phyloP scores from a whole-genome alignment of 139 green algal species.

The Marvania coccoides region DNA sequence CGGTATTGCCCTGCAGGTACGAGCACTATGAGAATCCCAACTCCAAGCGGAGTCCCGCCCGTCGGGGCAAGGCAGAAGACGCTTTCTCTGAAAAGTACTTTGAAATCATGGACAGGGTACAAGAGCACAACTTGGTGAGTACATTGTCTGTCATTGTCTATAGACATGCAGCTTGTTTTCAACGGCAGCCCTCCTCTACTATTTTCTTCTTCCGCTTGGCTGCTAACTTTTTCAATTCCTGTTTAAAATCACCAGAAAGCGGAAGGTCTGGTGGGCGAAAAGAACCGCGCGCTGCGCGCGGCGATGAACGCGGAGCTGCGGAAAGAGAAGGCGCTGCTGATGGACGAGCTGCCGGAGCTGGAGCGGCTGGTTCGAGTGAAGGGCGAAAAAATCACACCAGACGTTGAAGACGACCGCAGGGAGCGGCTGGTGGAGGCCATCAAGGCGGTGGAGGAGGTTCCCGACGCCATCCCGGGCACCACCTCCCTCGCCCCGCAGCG shows the following conservation, averaged over 20 bases:
- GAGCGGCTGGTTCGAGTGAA: constrained; percentile 12
- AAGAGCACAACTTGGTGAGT: constrained; percentile 59
- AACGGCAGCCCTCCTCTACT: background rate
- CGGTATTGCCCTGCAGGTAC: constrained; percentile 56
- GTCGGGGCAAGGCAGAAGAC: constrained; percentile 44
- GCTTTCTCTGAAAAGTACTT: constrained; percentile 59
- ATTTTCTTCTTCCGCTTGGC: background rate
- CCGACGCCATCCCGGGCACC: background rate
- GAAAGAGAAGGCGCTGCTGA: constrained; percentile 19
- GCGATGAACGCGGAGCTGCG: constrained; percentile 73
- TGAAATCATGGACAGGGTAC: constrained; percentile 44
- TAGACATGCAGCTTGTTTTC: background rate
- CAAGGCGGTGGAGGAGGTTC: background rate
- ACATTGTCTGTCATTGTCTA: background rate
- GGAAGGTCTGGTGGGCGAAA: constrained; percentile 51
- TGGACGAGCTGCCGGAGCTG: constrained; percentile 21
- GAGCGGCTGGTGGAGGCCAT: background rate
- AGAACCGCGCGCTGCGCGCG: constrained; percentile 65
- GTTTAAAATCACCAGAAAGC: constrained; percentile 48
- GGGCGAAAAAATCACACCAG: constrained; percentile 11
- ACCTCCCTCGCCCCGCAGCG: background rate
- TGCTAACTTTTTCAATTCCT: background rate
- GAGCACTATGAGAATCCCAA: constrained; percentile 59
- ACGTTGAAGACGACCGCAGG: background rate
- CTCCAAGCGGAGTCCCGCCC: background rate